These are phyloP conservation scores for Rhodofomes roseus DNA, from an alignment of 1,284 basidiomycete species.

Conservation along the genomic window DNA sequence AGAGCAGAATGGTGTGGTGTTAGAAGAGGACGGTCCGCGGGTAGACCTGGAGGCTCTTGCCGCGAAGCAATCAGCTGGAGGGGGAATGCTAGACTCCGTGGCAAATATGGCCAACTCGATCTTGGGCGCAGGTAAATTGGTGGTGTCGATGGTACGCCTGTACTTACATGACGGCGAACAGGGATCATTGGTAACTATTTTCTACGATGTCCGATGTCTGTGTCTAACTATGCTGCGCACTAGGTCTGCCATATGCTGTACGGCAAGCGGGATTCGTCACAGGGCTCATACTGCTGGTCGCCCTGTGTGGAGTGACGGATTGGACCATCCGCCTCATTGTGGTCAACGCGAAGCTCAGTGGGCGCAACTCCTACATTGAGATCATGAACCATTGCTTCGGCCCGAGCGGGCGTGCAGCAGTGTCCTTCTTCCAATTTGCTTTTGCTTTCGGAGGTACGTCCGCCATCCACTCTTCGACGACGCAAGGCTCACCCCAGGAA, in stretches of 20 bases:
- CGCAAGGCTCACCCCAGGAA: slow-evolving; percentile 1
- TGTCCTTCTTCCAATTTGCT: slow-evolving; percentile 96
- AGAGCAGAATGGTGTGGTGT: slow-evolving; percentile 33
- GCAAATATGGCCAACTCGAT: slow-evolving; percentile 98
- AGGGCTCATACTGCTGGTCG: slow-evolving; percentile 78
- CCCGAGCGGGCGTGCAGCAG: slow-evolving; percentile 80
- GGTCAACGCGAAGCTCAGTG: slow-evolving; percentile 93
- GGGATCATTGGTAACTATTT: slow-evolving; percentile 77
- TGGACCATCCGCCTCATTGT: slow-evolving; percentile 98
- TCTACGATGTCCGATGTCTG: not conserved
- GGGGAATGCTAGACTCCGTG: slow-evolving; percentile 79
- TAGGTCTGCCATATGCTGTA: slow-evolving; percentile 89
- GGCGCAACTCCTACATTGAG: slow-evolving; percentile 90
- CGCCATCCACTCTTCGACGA: not conserved
- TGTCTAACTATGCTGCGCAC: slow-evolving; percentile 3
- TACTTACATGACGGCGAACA: slow-evolving; percentile 22
- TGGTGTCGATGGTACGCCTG: not conserved
- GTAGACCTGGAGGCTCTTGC: slow-evolving; percentile 66
- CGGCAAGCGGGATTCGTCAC: slow-evolving; percentile 91
- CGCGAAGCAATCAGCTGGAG: slow-evolving; percentile 66
- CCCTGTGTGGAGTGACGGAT: slow-evolving; percentile 85
- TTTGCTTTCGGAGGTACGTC: slow-evolving; percentile 88
- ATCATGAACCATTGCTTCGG: slow-evolving; percentile 98
- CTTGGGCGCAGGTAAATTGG: slow-evolving; percentile 76
- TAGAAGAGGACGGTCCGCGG: slow-evolving; percentile 30